These are phyloP conservation scores for Penicillium angulare DNA, from an alignment of 495 filamentous ascomycete species.

Conservation along the genomic window DNA sequence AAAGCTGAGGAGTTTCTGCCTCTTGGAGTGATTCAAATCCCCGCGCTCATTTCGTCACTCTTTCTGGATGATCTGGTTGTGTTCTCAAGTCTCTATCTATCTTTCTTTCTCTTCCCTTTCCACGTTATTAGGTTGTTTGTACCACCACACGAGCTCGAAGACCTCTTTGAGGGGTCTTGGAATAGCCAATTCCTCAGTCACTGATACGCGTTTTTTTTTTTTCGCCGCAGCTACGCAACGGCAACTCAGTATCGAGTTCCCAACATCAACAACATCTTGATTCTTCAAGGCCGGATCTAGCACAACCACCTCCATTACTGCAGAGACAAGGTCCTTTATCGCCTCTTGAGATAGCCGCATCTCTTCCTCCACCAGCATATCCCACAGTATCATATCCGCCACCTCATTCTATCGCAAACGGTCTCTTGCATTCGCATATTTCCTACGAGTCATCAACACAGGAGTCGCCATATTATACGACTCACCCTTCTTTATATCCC, in stretches of 20 bases:
- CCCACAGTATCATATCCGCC: slow-evolving; percentile 59
- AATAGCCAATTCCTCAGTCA: slow-evolving; percentile 10
- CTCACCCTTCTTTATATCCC: slow-evolving; percentile 71
- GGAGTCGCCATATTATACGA: slow-evolving; percentile 67
- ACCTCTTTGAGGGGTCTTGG: slow-evolving; percentile 8
- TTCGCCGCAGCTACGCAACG: slow-evolving; percentile 35
- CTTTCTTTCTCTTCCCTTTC: slow-evolving; percentile 5
- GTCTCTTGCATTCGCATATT: slow-evolving; percentile 43
- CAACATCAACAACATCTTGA: slow-evolving; percentile 43
- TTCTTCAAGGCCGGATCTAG: slow-evolving; percentile 61
- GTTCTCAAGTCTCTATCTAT: slow-evolving; percentile 13
- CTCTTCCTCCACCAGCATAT: slow-evolving; percentile 55
- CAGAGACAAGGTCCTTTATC: slow-evolving; percentile 59
- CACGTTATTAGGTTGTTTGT: slow-evolving; percentile 26
- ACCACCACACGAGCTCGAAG: slow-evolving; percentile 18
- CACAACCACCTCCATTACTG: slow-evolving; percentile 56
- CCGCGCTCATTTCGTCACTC: slow-evolving; percentile 22
- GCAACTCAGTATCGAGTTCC: slow-evolving; percentile 25
- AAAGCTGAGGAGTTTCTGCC: slow-evolving; percentile 9
- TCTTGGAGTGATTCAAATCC: slow-evolving; percentile 14
- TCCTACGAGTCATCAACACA: slow-evolving; percentile 60
- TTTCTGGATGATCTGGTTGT: slow-evolving; percentile 17
- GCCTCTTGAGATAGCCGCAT: slow-evolving; percentile 39
- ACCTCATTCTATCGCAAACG: slow-evolving; percentile 45
- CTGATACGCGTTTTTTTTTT: slow-evolving; percentile 14